Percentiles rank a stretch among this genome's conserved stretches.
Evolutionary conservation across 2,329 filamentous ascomycete genomes (phyloP).

Genomic region (Orbilia brochopaga): DNA sequence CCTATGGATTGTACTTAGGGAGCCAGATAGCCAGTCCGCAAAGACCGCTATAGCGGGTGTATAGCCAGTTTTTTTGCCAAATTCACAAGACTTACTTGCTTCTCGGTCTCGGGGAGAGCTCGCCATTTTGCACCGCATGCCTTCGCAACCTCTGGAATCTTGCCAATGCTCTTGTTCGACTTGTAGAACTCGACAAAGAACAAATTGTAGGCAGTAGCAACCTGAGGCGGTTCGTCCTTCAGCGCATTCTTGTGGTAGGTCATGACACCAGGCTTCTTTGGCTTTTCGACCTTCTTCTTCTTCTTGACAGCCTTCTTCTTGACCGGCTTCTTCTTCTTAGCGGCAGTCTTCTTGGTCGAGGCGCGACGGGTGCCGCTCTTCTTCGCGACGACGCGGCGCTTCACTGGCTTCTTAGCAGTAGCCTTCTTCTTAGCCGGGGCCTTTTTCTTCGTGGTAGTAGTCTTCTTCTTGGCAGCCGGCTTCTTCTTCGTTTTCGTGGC

Average conservation of each 20-base stretch:
- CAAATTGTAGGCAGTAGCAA: conserved; percentile 12
- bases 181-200: conserved; percentile 21
- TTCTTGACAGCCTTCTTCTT: conserved; percentile 34
- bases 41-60: neutral
- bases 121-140: conserved; percentile 12
- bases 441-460: conserved; percentile 26
- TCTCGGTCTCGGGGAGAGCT: conserved; percentile 18
- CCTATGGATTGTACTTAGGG: neutral
- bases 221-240: conserved; percentile 19
- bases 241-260: conserved; percentile 15
- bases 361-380: conserved; percentile 44
- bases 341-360: conserved; percentile 15
- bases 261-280: conserved; percentile 25
- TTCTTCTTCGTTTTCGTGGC: conserved; percentile 36
- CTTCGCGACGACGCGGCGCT: conserved; percentile 32
- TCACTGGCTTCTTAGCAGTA: conserved; percentile 17
- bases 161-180: neutral
- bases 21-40: neutral
- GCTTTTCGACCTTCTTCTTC: conserved; percentile 19
- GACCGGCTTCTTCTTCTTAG: conserved; percentile 36
- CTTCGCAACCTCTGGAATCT: neutral
- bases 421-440: conserved; percentile 17
- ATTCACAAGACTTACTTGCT: conserved; percentile 17
- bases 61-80: too few species aligned
- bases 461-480: conserved; percentile 16